Evolutionary conservation across 1,139 yeast species (phyloP).

Genomic region (Yamadazyma aaseri): DNA sequence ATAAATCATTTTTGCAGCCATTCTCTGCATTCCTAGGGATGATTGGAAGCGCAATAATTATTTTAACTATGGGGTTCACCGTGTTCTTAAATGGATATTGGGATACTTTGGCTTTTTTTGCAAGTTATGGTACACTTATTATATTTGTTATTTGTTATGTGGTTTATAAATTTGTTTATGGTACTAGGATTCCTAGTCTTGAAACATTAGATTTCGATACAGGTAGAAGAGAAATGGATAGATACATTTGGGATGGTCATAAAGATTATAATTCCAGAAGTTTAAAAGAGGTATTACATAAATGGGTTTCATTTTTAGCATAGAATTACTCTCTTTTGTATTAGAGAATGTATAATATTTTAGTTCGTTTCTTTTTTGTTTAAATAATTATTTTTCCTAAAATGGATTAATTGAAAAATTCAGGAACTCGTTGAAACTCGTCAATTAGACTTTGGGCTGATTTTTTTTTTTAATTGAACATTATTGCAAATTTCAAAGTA

Average conservation of each 20-base stretch:
- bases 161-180: slow-evolving; percentile 53
- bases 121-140: slow-evolving; percentile 65
- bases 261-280: slow-evolving; percentile 39
- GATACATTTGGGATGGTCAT: slow-evolving; percentile 70
- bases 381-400: slow-evolving; percentile 15
- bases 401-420: slow-evolving; percentile 10
- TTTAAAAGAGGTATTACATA: slow-evolving; percentile 35
- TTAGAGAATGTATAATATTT: not conserved
- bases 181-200: slow-evolving; percentile 58
- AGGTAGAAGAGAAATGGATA: slow-evolving; percentile 73
- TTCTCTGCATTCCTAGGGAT: slow-evolving; percentile 69
- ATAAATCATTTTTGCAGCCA: slow-evolving; percentile 76
- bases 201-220: slow-evolving; percentile 74
- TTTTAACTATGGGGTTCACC: slow-evolving; percentile 68
- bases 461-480: slow-evolving; percentile 2
- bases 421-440: slow-evolving; percentile 1
- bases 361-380: not conserved
- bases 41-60: slow-evolving; percentile 51
- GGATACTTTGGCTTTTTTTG: slow-evolving; percentile 62
- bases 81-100: slow-evolving; percentile 62
- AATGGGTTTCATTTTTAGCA: slow-evolving; percentile 38
- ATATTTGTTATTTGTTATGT: slow-evolving; percentile 53
- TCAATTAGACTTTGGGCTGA: not conserved
- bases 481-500: not conserved
- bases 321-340: slow-evolving; percentile 10